Evolutionary conservation across 345 rosid genomes (phyloP).

Genomic region (Ailanthus altissimus): DNA sequence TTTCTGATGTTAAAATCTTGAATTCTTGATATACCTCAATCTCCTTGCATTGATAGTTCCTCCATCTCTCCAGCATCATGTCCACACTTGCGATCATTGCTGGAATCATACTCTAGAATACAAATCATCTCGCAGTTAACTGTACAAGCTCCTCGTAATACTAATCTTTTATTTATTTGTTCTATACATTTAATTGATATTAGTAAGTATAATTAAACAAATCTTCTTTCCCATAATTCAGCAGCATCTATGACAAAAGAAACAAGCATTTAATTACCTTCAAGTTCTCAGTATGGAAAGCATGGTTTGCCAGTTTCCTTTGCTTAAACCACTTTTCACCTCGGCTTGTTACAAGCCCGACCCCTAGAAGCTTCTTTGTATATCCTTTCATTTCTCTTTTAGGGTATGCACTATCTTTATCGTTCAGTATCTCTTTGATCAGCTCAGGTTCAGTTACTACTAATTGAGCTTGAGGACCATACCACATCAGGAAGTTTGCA

Average conservation of each 20-base stretch:
- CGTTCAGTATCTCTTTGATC: constrained; percentile 41
- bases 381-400: constrained; percentile 3
- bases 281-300: constrained; percentile 48
- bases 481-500: neutral
- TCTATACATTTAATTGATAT: too few species aligned
- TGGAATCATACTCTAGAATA: constrained; percentile 36
- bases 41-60: constrained; percentile 30
- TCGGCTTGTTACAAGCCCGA: constrained; percentile 32
- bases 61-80: constrained; percentile 48
- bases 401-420: constrained; percentile 29
- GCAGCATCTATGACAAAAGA: neutral
- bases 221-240: neutral
- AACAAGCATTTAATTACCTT: constrained; percentile 26
- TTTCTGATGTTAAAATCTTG: constrained; percentile 43
- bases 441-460: constrained; percentile 43
- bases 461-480: constrained; percentile 38
- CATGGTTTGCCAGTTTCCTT: constrained; percentile 50
- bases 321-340: constrained; percentile 47
- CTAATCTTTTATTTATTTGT: too few species aligned
- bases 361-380: constrained; percentile 31
- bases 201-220: too few species aligned
- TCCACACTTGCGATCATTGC: constrained; percentile 39
- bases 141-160: too few species aligned
- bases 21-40: constrained; percentile 41
- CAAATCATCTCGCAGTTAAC: neutral